A percentile compares a stretch with the other conserved stretches of the same genome.
These are phyloP conservation scores for Paspalum vaginatum DNA, from an alignment of 176 grass and related monocot species.

Conservation along the genomic window DNA sequence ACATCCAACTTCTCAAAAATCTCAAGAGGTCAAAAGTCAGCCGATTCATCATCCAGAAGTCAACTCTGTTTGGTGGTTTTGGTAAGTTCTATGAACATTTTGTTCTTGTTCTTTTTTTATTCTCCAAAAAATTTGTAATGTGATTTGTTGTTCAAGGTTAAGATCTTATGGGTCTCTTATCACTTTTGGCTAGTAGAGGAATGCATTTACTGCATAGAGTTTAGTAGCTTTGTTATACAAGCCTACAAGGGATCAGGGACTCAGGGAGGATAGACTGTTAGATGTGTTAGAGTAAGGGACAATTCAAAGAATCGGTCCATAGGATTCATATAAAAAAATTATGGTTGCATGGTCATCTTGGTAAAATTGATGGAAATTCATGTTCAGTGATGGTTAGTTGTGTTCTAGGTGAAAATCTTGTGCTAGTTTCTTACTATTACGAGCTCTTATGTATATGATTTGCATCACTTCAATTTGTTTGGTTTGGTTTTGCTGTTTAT, in stretches of 20 bases:
- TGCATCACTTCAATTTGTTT: not conserved
- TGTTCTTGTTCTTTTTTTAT: slow-evolving; percentile 16
- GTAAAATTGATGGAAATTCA: slow-evolving; percentile 12
- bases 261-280: not conserved
- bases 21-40: slow-evolving; percentile 94
- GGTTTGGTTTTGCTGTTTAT: slow-evolving; percentile 10
- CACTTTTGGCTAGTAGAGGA: slow-evolving; percentile 27
- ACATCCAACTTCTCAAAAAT: slow-evolving; percentile 74
- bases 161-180: not conserved
- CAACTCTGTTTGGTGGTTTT: slow-evolving; percentile 79
- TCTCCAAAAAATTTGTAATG: slow-evolving; percentile 7
- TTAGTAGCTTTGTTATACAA: slow-evolving; percentile 17
- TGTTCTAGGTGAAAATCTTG: not conserved
- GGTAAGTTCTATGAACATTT: slow-evolving; percentile 27
- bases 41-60: slow-evolving; percentile 76
- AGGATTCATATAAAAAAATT: slow-evolving; percentile 7
- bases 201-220: not conserved
- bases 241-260: too few species aligned
- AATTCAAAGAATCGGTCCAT: slow-evolving; percentile 2
- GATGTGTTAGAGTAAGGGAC: not conserved
- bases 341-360: not conserved
- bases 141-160: not conserved
- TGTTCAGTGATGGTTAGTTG: not conserved
- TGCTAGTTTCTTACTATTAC: not conserved
- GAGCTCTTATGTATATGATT: not conserved